Conservation (phyloP, 768 basidiomycete species). For the Termitomyces sp. region DNA sequence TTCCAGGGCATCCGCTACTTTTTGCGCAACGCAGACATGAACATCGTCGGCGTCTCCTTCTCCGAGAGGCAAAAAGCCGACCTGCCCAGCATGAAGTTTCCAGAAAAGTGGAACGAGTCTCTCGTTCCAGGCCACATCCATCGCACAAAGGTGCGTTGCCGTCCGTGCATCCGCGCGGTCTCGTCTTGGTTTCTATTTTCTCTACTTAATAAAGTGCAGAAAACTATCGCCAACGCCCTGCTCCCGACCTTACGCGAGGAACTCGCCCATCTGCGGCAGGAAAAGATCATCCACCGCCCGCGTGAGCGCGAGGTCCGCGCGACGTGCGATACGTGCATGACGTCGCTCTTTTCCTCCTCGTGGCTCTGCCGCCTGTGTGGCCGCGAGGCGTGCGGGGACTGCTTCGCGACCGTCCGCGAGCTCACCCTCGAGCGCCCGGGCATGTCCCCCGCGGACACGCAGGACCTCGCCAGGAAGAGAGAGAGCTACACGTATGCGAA, state of each 20-base stretch:
- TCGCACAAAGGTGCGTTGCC: constrained; percentile 59
- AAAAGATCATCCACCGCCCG: constrained; percentile 62
- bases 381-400: constrained; percentile 84
- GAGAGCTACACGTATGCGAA: constrained; percentile 62
- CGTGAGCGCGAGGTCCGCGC: constrained; percentile 80
- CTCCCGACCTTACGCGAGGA: constrained; percentile 64
- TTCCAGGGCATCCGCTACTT: constrained; percentile 84
- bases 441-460: constrained; percentile 41
- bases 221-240: constrained; percentile 62
- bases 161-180: too few species aligned
- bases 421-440: constrained; percentile 50
- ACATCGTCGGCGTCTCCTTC: constrained; percentile 65
- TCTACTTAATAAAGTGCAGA: too few species aligned
- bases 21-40: constrained; percentile 52
- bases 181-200: too few species aligned
- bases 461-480: constrained; percentile 37
- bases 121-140: constrained; percentile 45
- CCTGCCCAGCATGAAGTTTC: constrained; percentile 57
- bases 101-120: constrained; percentile 60
- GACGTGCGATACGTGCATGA: constrained; percentile 91
- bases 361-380: constrained; percentile 94
- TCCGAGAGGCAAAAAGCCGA: constrained; percentile 57
- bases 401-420: constrained; percentile 64
- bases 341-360: constrained; percentile 83
- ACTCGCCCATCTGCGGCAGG: constrained; percentile 49